Conservation (phyloP, 169 alveolate genomes). For the Plasmodium chabaudi region DNA sequence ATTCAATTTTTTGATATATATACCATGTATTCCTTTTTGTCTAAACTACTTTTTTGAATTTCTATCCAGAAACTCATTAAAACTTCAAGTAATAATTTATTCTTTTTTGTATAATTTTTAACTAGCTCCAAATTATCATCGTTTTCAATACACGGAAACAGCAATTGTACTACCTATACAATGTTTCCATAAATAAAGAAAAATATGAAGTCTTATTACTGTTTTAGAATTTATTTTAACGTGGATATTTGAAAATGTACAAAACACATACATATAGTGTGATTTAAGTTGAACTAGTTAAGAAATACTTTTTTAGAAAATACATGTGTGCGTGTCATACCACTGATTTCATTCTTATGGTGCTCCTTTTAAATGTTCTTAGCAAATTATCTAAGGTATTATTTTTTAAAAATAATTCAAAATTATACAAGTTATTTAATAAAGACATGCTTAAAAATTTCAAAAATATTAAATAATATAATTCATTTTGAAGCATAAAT, state of each 20-base stretch:
- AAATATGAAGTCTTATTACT: neutral
- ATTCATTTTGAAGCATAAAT: slow-evolving; percentile 41
- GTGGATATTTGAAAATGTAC: neutral
- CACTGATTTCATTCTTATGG: neutral
- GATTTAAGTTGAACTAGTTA: too few species aligned
- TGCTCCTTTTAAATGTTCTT: slow-evolving; percentile 9
- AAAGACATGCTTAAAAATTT: slow-evolving; percentile 42
- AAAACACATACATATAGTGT: too few species aligned
- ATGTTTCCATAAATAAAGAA: neutral
- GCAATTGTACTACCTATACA: slow-evolving; percentile 13
- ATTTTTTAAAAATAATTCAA: slow-evolving; percentile 21
- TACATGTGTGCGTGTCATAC: too few species aligned
- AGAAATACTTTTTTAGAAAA: too few species aligned
- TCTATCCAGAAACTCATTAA: slow-evolving; percentile 32
- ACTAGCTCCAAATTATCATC: neutral
- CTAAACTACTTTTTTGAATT: neutral
- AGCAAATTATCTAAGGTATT: slow-evolving; percentile 11
- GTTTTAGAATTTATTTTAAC: neutral
- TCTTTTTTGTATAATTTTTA: slow-evolving; percentile 12
- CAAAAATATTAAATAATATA: slow-evolving; percentile 35
- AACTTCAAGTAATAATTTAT: slow-evolving; percentile 25
- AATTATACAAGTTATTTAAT: slow-evolving; percentile 34
- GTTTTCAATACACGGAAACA: slow-evolving; percentile 33
- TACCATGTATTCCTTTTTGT: neutral
- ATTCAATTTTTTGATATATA: neutral